These are phyloP conservation scores for Tubosaeta sp. DNA, from an alignment of 768 basidiomycete genomes.

Conservation along the genomic window DNA sequence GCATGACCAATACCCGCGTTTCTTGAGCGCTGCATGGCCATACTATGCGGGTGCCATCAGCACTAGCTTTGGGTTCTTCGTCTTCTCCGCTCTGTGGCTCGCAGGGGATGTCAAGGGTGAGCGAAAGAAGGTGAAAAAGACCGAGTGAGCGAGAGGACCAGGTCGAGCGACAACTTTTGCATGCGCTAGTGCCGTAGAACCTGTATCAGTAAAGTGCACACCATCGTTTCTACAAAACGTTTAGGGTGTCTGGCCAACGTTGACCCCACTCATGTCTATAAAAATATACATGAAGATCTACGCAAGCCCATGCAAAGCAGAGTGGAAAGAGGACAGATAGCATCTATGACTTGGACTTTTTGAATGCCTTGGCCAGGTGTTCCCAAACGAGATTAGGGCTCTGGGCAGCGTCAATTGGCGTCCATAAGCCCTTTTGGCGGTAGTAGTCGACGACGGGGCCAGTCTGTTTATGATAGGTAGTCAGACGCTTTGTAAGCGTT, in stretches of 20 bases:
- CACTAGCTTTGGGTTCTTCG: constrained; percentile 77
- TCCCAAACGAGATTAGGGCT: constrained; percentile 92
- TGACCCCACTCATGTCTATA: constrained; percentile 14
- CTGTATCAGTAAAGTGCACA: constrained; percentile 15
- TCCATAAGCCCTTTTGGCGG: constrained; percentile 87
- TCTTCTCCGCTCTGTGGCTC: constrained; percentile 87
- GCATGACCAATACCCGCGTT: constrained; percentile 94
- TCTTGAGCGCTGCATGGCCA: constrained; percentile 93
- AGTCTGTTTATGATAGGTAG: constrained; percentile 90
- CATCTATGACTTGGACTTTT: constrained; percentile 22
- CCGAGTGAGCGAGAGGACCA: constrained; percentile 25
- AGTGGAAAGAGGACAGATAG: background rate
- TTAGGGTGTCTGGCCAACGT: background rate
- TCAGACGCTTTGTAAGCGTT: constrained; percentile 84
- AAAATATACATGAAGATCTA: constrained; percentile 27
- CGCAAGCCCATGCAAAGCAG: constrained; percentile 1
- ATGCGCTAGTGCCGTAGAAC: constrained; percentile 6
- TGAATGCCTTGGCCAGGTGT: constrained; percentile 63
- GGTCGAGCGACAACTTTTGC: constrained; percentile 4
- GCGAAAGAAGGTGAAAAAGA: constrained; percentile 43
- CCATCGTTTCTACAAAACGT: background rate
- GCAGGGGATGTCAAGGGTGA: constrained; percentile 71
- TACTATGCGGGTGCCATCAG: constrained; percentile 91
- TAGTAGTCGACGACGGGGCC: constrained; percentile 97
- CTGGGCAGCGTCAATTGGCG: constrained; percentile 90